Base-by-base conservation (phyloP, 2,329 filamentous ascomycete species). In the Pleurostoma richardsiae region DNA sequence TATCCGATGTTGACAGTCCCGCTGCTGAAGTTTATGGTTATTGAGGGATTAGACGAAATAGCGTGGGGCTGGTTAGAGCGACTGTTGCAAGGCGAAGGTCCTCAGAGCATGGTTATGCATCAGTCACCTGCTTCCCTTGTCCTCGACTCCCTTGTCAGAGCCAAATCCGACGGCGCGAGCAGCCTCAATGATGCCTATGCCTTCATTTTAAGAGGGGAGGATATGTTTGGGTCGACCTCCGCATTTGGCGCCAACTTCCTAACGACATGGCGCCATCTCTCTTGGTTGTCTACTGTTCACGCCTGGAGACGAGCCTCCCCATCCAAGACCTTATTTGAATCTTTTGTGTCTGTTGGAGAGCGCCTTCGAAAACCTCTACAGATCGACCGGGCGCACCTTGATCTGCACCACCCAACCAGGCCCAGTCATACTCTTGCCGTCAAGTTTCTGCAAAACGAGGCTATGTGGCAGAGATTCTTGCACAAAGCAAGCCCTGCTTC, bases 11-110 rank as follows among this genome's bases (percentile, higher is more conserved):
- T 76, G 45, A 54, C 59, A 4, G 52, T 60, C 4, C 27, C 52
- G 10, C 59, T 83, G 3, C 54, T 72, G 5, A 69, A 68, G 1
- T 80, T 81, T 55, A 60, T 82, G 48, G 66, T 78, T 4, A 72
- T 73, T 6, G 78, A 82, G 53, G 69, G 67, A 3, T 59, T 76
- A 28, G 76, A 82, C 11, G 68, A 70, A 5, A 59, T 76, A 0
- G 67, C 68, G 3, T 82, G 77, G 77, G 61, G 59, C 26, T 83
- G 79, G 79, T 61, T 80, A 6, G 62, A 66, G 6, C 67, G 65
- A 26, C 62, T 74, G 6, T 55, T 71, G 52, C 50, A 48, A 39
- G 44, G 55, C 45, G 46, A 56, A 30, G 51, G 55, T 10, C 48
- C 55, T 27, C 40, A 46, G 28, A 38, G 31, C 29, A 38, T 10